Percentiles rank a stretch among this genome's conserved stretches.
Evolutionary conservation across 2,329 filamentous ascomycete species (phyloP).

Genomic region (Leptoxyphium fumago): DNA sequence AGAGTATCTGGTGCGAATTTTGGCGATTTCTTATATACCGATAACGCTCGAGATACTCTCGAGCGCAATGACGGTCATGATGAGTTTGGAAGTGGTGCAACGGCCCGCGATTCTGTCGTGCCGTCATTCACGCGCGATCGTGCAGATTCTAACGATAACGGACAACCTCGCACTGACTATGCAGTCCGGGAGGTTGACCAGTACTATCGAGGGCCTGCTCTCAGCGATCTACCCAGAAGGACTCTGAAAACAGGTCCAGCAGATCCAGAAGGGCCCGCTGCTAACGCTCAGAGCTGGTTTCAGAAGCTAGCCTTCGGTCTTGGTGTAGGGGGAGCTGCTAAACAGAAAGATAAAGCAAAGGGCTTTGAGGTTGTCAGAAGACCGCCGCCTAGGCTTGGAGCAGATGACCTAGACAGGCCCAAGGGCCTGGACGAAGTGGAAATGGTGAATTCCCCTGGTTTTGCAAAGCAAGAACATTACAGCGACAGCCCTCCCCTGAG

Average conservation of each 20-base stretch:
- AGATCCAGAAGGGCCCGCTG: constrained; percentile 82
- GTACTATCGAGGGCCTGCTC: constrained; percentile 82
- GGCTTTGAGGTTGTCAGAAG: constrained; percentile 95
- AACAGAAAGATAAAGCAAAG: constrained; percentile 87
- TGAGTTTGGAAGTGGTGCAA: constrained; percentile 16
- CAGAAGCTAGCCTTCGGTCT: constrained; percentile 45
- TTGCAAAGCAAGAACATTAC: constrained; percentile 17
- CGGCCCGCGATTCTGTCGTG: constrained; percentile 32
- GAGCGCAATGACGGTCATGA: constrained; percentile 14
- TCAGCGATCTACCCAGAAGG: constrained; percentile 66
- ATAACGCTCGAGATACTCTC: constrained; percentile 19
- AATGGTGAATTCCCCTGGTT: constrained; percentile 18
- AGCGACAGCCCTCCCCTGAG: constrained; percentile 13
- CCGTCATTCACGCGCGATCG: constrained; percentile 39
- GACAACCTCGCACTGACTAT: constrained; percentile 54
- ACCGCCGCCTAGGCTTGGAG: constrained; percentile 52
- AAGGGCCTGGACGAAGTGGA: constrained; percentile 30
- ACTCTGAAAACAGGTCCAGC: constrained; percentile 87
- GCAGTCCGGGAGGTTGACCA: constrained; percentile 91
- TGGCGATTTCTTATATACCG: constrained; percentile 26
- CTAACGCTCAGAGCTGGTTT: constrained; percentile 82
- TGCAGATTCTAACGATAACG: constrained; percentile 40
- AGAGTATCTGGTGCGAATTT: constrained; percentile 29
- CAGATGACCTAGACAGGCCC: constrained; percentile 47
- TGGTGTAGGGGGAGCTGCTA: constrained; percentile 40